A percentile compares a stretch with the other conserved stretches of the same genome.
These are phyloP conservation scores for Clavaria fumosa DNA, from an alignment of 768 basidiomycete genomes.

Conservation along the genomic window DNA sequence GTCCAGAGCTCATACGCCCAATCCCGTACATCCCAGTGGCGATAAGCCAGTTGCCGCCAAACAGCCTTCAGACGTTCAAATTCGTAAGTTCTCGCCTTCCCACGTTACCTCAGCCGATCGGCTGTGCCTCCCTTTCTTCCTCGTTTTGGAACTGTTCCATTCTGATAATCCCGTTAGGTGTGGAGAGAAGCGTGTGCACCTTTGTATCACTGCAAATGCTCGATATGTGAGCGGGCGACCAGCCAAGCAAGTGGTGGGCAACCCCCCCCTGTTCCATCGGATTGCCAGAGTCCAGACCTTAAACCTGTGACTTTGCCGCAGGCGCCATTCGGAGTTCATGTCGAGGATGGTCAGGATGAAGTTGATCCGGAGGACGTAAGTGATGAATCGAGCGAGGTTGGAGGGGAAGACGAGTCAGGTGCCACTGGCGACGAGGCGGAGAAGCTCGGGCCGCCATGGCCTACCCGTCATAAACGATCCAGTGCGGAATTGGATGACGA, in stretches of 20 bases:
- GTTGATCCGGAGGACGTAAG: conserved; percentile 22
- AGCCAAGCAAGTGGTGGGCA: conserved; percentile 31
- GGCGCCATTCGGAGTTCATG: conserved; percentile 15
- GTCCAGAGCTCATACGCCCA: conserved; percentile 43
- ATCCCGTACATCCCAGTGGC: conserved; percentile 58
- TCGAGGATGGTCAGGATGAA: conserved; percentile 16
- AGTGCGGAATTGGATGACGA: conserved; percentile 10
- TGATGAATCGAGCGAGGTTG: conserved; percentile 17
- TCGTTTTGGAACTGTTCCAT: conserved; percentile 2
- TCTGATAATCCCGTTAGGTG: conserved; percentile 23
- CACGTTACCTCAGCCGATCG: too few relatives aligned
- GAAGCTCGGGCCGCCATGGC: neutral
- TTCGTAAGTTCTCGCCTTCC: conserved; percentile 29
- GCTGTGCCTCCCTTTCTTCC: too few relatives aligned
- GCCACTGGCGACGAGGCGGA: neutral
- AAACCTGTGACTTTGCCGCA: conserved; percentile 9
- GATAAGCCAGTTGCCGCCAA: conserved; percentile 35
- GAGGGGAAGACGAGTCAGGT: conserved; percentile 10
- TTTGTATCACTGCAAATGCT: conserved; percentile 55
- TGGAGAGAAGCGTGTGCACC: conserved; percentile 67
- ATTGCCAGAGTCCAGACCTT: neutral
- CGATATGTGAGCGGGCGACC: conserved; percentile 58
- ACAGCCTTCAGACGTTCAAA: conserved; percentile 43
- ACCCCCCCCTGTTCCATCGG: conserved; percentile 13
- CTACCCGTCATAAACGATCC: conserved; percentile 11